A percentile compares a stretch with the other conserved stretches of the same genome.
phyloP scores from a whole-genome alignment of 148 eudicot species.

The Amaranthus palmeri region DNA sequence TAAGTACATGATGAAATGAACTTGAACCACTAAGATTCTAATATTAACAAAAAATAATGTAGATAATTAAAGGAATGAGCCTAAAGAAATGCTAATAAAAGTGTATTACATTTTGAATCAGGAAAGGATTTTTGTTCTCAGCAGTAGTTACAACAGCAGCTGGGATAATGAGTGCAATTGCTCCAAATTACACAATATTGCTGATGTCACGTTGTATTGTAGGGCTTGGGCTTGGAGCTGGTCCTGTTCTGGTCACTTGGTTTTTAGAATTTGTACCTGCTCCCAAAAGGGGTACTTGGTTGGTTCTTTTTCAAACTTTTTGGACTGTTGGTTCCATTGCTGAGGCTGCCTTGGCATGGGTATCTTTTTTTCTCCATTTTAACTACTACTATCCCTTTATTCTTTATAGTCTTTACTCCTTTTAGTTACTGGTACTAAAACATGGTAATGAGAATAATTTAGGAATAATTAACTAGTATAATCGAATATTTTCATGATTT shows the following conservation, averaged over 20 bases:
- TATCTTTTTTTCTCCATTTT: not conserved
- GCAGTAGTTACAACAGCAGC: constrained; percentile 26
- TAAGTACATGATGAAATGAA: too few species aligned
- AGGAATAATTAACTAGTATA: too few species aligned
- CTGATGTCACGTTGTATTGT: constrained; percentile 26
- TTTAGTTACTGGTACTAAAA: too few species aligned
- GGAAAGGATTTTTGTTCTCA: constrained; percentile 26
- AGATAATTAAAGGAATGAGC: too few species aligned
- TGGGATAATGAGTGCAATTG: constrained; percentile 25
- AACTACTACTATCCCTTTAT: too few species aligned
- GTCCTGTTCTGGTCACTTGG: constrained; percentile 23
- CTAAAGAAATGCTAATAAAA: too few species aligned
- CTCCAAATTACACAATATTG: constrained; percentile 22
- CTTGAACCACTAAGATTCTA: too few species aligned
- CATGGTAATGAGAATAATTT: too few species aligned
- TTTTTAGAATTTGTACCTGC: constrained; percentile 31
- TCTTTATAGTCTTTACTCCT: too few species aligned
- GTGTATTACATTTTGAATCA: not conserved
- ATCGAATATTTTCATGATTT: too few species aligned
- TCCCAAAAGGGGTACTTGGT: constrained; percentile 27
- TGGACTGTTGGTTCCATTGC: constrained; percentile 27
- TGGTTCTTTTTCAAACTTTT: constrained; percentile 26
- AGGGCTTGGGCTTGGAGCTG: constrained; percentile 29
- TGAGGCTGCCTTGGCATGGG: constrained; percentile 30
- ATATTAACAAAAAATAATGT: too few species aligned